phyloP scores from a whole-genome alignment of 1,284 basidiomycete genomes.

The Cryptococcus floricola region DNA sequence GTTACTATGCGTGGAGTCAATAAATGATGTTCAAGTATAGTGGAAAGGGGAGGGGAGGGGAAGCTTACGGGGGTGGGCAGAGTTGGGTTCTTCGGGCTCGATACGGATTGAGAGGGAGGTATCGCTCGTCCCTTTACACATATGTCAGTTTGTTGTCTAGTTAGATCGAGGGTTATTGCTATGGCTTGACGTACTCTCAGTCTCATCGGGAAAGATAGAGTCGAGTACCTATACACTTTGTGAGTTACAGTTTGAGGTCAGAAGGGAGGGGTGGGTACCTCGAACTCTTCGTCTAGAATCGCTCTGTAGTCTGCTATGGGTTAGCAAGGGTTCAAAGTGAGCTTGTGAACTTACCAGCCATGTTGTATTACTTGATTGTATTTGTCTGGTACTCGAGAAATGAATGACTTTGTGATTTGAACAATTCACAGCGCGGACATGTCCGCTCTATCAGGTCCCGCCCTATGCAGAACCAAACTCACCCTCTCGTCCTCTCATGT shows the following conservation, averaged over 20 bases:
- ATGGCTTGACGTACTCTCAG: conserved; percentile 68
- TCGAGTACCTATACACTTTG: conserved; percentile 70
- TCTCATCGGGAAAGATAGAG: conserved; percentile 90
- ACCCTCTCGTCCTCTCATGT: no score
- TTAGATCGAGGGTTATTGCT: conserved; percentile 15
- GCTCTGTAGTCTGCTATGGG: conserved; percentile 47
- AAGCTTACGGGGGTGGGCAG: conserved; percentile 27
- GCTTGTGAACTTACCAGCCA: no score
- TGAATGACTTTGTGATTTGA: no score
- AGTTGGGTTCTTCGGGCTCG: conserved; percentile 72
- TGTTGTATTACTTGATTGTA: no score
- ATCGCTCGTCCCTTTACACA: conserved; percentile 70
- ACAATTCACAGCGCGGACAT: no score
- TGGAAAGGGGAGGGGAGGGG: not conserved
- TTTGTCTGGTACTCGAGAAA: no score
- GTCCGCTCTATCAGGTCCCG: no score
- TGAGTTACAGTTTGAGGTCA: not conserved
- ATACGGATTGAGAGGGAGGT: conserved; percentile 77
- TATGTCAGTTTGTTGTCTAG: conserved; percentile 54
- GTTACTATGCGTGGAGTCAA: conserved; percentile 57
- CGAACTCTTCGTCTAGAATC: conserved; percentile 70
- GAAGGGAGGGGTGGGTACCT: conserved; percentile 56
- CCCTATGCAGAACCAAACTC: no score
- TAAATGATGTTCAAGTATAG: not conserved
- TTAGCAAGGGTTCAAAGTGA: not conserved